Base-by-base conservation (phyloP, 768 basidiomycete species). In the Dictyophora rubrovolvata region DNA sequence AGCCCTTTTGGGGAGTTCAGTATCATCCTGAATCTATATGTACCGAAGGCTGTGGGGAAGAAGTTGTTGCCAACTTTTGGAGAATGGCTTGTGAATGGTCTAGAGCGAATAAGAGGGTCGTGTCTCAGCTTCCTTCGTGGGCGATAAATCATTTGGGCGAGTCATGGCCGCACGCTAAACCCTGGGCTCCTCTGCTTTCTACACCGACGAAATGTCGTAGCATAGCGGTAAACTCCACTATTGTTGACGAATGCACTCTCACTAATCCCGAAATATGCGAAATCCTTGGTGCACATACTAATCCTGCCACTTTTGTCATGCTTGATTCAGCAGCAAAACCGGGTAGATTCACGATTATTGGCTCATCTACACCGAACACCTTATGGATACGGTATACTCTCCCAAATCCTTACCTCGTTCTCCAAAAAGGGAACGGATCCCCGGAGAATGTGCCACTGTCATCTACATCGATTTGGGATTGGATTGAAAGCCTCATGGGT, bases 11-110 rank as follows among this genome's bases (percentile, higher is more conserved):
- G 85, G 89, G 86, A 3, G 90, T 93, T 21, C 90, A 93, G 66
- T 93, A 92, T 68, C 90, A 93, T 67, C 90, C 90, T 6, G 90
- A 92, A 67, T 92, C 89, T 4, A 80, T 87, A 3, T 77, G 86
- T 63, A 92, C 89, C 1, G 72, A 75, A 48, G 80, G 78, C 1
- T 86, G 85, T 6, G 89, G 89, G 1, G 65, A 77, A n/a, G 77
- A 84, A 58, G 80, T 89, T 16, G 62, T 91, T 58, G 69, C 69
- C 20, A 92, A 89, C 68, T 91, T 91, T 67, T 91, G 87, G 87
- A 69, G 70, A 21, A 73, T 89, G 18, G 83, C 87, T 18, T 74
- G 77, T 54, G 68, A 69, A 8, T 91, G 88, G 87, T 72, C 75
- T 2, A 66, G 63, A 36, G 64, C 68, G 16, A 36, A 20, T 16